phyloP scores from a whole-genome alignment of 768 basidiomycete species.

The Leccinum longicurvipes region DNA sequence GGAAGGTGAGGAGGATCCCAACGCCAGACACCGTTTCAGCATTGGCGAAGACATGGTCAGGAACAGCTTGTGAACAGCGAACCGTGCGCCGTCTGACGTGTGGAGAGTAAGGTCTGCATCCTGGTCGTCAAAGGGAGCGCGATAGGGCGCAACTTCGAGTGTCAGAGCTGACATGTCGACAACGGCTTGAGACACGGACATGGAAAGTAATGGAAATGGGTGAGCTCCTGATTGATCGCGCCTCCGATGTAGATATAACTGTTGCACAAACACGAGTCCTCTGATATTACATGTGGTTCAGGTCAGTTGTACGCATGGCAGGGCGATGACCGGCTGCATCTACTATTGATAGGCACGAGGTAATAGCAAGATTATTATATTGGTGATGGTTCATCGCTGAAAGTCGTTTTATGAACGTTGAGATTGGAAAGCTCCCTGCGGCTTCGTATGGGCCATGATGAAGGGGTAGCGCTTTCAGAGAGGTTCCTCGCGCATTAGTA shows the following conservation, averaged over 20 bases:
- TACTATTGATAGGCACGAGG: constrained; percentile 25
- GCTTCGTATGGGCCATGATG: constrained; percentile 1
- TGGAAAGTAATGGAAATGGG: constrained; percentile 15
- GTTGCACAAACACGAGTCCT: constrained; percentile 10
- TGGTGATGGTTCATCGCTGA: neutral
- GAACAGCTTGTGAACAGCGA: constrained; percentile 42
- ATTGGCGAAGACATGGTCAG: constrained; percentile 42
- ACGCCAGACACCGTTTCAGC: constrained; percentile 31
- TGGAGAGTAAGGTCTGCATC: constrained; percentile 43
- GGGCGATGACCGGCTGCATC: constrained; percentile 15
- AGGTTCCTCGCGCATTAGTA: constrained; percentile 8
- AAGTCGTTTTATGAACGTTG: neutral
- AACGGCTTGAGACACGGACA: constrained; percentile 30
- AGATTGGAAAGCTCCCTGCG: constrained; percentile 23
- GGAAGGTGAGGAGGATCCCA: constrained; percentile 28
- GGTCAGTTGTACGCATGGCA: constrained; percentile 29
- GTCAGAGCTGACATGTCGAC: constrained; percentile 27
- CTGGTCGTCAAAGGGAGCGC: constrained; percentile 37
- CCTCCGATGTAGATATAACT: constrained; percentile 29
- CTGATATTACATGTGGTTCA: constrained; percentile 25
- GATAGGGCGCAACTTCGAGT: constrained; percentile 24
- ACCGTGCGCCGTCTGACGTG: constrained; percentile 40
- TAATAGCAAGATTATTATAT: constrained; percentile 7
- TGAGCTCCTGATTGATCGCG: constrained; percentile 14
- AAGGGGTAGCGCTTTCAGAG: neutral